Conservation (phyloP, 164 flowering plant genomes). For the Kingdonia uniflora region DNA sequence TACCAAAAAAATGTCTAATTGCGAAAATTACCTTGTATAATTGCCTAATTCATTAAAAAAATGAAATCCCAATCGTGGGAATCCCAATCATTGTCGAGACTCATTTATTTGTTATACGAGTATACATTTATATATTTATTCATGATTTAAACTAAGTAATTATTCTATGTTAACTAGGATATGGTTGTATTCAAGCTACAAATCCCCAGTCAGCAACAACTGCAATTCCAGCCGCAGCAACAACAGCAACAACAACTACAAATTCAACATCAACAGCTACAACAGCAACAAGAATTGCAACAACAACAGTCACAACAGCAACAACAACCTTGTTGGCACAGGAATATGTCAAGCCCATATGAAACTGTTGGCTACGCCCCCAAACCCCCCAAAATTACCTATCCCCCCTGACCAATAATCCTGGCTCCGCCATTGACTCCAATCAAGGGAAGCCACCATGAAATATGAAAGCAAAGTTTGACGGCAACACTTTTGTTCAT, state of each 20-base stretch:
- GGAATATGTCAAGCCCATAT: conserved; percentile 59
- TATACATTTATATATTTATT: not conserved
- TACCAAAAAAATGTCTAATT: too few relatives aligned
- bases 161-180: conserved; percentile 31
- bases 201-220: conserved; percentile 39
- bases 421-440: too few relatives aligned
- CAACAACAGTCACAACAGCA: conserved; percentile 25
- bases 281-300: conserved; percentile 15
- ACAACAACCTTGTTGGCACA: conserved; percentile 32
- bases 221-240: conserved; percentile 21
- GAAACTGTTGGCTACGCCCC: too few relatives aligned
- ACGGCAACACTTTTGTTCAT: too few relatives aligned
- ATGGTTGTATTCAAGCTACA: conserved; percentile 98
- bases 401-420: too few relatives aligned
- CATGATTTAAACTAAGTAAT: not conserved
- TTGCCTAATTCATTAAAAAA: too few relatives aligned
- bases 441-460: too few relatives aligned
- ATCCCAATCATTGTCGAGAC: not conserved
- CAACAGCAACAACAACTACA: conserved; percentile 25
- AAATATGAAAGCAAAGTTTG: too few relatives aligned
- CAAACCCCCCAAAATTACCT: too few relatives aligned
- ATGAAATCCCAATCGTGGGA: too few relatives aligned
- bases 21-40: too few relatives aligned
- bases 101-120: not conserved
- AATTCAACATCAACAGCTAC: conserved; percentile 18